Evolutionary conservation across 352 stramenopile species (phyloP), one percentile per base, ranked within the genome.

Genomic region (Phytophthora colocasiae): DNA sequence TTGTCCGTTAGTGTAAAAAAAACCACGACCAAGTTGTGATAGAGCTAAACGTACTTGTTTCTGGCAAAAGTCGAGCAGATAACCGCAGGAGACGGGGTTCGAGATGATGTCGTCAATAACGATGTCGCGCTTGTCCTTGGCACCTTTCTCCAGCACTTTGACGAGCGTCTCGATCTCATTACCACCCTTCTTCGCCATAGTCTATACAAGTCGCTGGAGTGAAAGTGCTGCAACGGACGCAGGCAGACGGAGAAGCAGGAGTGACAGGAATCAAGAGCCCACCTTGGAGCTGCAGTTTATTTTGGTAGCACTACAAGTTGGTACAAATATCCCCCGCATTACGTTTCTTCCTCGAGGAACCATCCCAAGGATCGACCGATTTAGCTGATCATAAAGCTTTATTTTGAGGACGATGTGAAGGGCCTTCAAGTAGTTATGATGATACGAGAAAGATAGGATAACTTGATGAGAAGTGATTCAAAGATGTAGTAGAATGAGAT

Each of bases 41-140:
- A 2, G 2, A 39, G 52, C 7, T 4, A 14, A 22, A 69, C 82
- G 73, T 85, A 95, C 80, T 60, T 83, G 76, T 76, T 92, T 93
- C 64, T 93, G 85, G 65, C 85, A 95, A 81, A 92, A 95, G 64
- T 93, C 85, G 54, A 95, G 82, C 50, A 95, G 58, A 31, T 93
- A 95, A 54, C 85, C 87, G 58, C 85, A 92, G 32, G 87, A 92
- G 55, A 95, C 73, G n/a, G 87, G 87, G 63, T 95, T 95, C 24
- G 82, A 87, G 67, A 92, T 93, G 57, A 95, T 92, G 50, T 93
- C 85, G 53, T 93, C 83, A 69, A 93, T 92, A 32, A 69, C 80
- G 65, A 95, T 91, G 58, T 93, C 87, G 47, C 85, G 81, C 66
- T 83, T 93, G 69, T 92, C 81, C 58, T 86, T 88, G 27, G 57